phyloP scores from a whole-genome alignment of 163 green algal species.

The Scenedesmus sp. region DNA sequence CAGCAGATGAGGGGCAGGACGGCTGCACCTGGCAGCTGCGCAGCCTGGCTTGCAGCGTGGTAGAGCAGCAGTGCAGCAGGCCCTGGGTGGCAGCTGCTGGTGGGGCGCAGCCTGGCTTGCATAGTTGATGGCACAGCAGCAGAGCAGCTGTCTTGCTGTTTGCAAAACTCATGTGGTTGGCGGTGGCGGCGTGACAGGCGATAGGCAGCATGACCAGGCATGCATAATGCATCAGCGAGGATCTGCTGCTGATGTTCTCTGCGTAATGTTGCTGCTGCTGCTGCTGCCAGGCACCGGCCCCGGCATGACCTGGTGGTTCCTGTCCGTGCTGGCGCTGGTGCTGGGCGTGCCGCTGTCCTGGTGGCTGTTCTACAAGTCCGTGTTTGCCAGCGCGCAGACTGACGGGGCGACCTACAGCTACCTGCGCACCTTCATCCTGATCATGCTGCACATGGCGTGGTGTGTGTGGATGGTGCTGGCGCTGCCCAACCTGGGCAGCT shows the following conservation, averaged over 20 bases:
- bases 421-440: slow-evolving; percentile 39
- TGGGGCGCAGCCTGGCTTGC: no score
- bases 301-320: slow-evolving; percentile 32
- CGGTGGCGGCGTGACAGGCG: not conserved
- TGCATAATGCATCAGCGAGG: not conserved
- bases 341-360: slow-evolving; percentile 49
- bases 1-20: no score
- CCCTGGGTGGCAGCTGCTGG: no score
- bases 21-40: no score
- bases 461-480: slow-evolving; percentile 44
- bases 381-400: slow-evolving; percentile 39
- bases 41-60: no score
- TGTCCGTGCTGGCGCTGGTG: slow-evolving; percentile 32
- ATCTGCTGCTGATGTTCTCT: not conserved
- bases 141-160: no score
- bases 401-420: slow-evolving; percentile 52
- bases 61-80: no score
- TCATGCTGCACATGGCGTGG: slow-evolving; percentile 51
- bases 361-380: slow-evolving; percentile 50
- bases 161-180: not conserved
- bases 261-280: not conserved
- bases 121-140: no score
- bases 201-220: not conserved
- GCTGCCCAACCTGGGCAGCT: not conserved
- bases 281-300: not conserved